phyloP scores from a whole-genome alignment of 441 rosid species.

The Gossypium trilobum region DNA sequence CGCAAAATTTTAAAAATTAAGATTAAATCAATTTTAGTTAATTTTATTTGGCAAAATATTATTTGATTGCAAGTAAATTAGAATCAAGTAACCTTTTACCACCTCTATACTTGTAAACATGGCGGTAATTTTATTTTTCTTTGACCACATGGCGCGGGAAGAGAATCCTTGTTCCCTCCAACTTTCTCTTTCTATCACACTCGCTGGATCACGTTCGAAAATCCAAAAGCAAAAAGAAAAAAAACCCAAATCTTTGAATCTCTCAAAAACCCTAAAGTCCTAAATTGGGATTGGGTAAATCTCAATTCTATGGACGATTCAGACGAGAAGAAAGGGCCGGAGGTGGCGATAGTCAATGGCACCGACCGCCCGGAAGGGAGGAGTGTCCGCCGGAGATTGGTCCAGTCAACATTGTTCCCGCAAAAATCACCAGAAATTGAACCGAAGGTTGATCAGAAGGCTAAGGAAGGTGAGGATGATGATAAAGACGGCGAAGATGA shows the following conservation, averaged over 20 bases:
- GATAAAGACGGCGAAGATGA: conserved; percentile 28
- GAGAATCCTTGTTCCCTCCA: neutral
- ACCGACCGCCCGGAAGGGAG: conserved; percentile 26
- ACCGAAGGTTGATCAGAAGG: conserved; percentile 24
- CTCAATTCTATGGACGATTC: conserved; percentile 16
- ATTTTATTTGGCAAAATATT: neutral
- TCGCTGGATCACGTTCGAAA: neutral
- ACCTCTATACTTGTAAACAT: neutral
- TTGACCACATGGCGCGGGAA: neutral
- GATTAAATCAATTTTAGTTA: neutral
- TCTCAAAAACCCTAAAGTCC: neutral
- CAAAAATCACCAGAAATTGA: conserved; percentile 37
- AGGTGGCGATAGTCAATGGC: conserved; percentile 16
- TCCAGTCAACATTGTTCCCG: conserved; percentile 66
- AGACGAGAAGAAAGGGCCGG: conserved; percentile 13
- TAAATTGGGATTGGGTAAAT: conserved; percentile 1
- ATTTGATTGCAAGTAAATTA: neutral
- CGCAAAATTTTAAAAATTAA: neutral
- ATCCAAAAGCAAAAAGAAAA: neutral
- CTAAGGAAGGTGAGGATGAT: conserved; percentile 21
- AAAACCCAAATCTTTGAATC: neutral
- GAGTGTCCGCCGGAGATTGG: conserved; percentile 45
- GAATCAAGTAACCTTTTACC: neutral
- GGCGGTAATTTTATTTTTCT: neutral
- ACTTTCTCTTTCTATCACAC: neutral